phyloP scores from a whole-genome alignment of 169 alveolate species.

The Eimeria necatrix region DNA sequence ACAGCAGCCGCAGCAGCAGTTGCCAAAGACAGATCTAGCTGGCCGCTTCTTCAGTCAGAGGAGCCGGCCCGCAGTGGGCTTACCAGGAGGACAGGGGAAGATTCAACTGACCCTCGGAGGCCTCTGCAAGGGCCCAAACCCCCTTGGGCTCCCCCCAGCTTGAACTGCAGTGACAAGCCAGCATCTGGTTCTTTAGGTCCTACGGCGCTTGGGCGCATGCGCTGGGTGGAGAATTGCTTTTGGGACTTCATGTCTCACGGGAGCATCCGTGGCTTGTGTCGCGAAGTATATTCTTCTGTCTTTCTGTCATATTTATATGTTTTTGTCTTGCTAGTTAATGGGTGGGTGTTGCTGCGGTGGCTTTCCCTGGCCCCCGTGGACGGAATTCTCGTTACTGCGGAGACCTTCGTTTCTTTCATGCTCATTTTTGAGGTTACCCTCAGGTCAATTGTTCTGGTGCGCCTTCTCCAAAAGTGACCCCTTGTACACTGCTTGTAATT shows the following conservation, averaged over 20 bases:
- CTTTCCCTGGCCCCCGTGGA: slow-evolving; percentile 44
- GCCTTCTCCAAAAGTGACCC: neutral
- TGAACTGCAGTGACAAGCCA: neutral
- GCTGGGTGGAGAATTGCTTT: neutral
- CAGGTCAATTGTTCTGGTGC: slow-evolving; percentile 70
- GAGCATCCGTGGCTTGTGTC: neutral
- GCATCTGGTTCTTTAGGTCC: neutral
- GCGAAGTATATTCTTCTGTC: slow-evolving; percentile 52
- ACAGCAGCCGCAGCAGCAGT: slow-evolving; percentile 1
- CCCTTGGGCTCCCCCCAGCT: neutral
- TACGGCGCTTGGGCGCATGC: slow-evolving; percentile 5
- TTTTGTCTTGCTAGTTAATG: slow-evolving; percentile 53
- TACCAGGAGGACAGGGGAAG: too few relatives aligned
- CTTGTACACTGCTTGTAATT: neutral
- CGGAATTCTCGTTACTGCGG: slow-evolving; percentile 36
- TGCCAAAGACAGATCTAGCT: neutral
- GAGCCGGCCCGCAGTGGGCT: neutral
- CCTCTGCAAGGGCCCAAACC: neutral
- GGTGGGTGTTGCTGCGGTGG: slow-evolving; percentile 56
- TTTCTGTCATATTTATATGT: slow-evolving; percentile 24
- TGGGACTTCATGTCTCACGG: neutral
- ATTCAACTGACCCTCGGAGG: neutral
- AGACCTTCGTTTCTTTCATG: slow-evolving; percentile 57
- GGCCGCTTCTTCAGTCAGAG: neutral
- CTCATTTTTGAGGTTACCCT: slow-evolving; percentile 68